Base-by-base conservation (phyloP, 2,329 filamentous ascomycete genomes). In the Phoma sp. region DNA sequence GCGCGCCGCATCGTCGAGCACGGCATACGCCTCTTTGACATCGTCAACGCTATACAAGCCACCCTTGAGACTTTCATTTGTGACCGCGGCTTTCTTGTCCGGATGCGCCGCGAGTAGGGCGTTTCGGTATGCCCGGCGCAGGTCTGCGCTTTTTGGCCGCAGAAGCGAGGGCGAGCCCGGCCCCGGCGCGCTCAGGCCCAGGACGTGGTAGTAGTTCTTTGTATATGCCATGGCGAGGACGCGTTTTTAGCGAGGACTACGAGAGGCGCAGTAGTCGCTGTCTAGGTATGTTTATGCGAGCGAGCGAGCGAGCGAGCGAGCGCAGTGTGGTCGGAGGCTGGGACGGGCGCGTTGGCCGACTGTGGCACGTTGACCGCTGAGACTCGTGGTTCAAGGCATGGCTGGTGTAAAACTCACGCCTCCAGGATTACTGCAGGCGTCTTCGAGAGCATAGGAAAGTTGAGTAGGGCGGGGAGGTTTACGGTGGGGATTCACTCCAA, bases 61-160 rank as follows among this genome's bases (percentile, higher is more conserved):
- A 10, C 39, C 33, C 14, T 18, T 18, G 2, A 18, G 18, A 18
- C 18, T 18, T 18, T 8, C 14, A 9, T 10, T 27, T 5, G 33
- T 24, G 25, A 14, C 46, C 9, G 46, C 47, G 30, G 42, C 40
- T 14, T 55, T 44, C 67, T 85, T 86, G 71, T 88, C 85, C 0
- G 85, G 85, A 65, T 88, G 85, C 61, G 86, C 77, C 24, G 71
- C 69, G 4, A 87, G 76, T 23, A 88, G 75, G 6, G 84, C 82
- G 42, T 75, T 78, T 54, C 81, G 82, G 67, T 87, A 87, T 8
- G 84, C 84, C 30, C 61, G 45, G 2, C 66, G 47, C 18, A 68
- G 9, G 2, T 55, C 57, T 2, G 54, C 57, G 11, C 51, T 23
- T 1, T 53, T 56, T 18, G 29, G 48, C 39, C 46, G 54, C 3